These are phyloP conservation scores for Penicillium griseofulvum DNA, from an alignment of 2,329 filamentous ascomycete species.

Conservation along the genomic window DNA sequence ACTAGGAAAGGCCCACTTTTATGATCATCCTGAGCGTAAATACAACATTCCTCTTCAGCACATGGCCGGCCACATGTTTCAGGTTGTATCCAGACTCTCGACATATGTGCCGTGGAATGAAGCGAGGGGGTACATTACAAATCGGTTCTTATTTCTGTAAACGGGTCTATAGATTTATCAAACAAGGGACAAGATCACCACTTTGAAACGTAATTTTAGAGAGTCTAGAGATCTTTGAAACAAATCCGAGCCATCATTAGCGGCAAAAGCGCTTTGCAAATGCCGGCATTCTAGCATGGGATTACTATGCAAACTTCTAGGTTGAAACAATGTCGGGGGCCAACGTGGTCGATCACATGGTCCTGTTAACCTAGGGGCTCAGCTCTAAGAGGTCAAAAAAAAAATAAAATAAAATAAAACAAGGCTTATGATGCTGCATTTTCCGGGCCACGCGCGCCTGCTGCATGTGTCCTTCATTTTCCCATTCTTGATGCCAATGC, in stretches of 20 bases:
- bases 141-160: constrained; percentile 7
- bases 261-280: constrained; percentile 17
- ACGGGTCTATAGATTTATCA: constrained; percentile 11
- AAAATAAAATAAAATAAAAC: background rate
- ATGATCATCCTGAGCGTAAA: constrained; percentile 6
- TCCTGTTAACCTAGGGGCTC: constrained; percentile 6
- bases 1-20: background rate
- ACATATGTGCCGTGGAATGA: constrained; percentile 20
- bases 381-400: background rate
- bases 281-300: constrained; percentile 20
- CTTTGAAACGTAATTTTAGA: constrained; percentile 6
- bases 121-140: constrained; percentile 15
- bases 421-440: constrained; percentile 10
- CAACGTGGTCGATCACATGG: constrained; percentile 28
- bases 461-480: constrained; percentile 10
- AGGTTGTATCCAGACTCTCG: constrained; percentile 12
- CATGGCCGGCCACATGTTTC: constrained; percentile 27
- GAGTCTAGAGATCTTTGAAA: constrained; percentile 9
- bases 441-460: constrained; percentile 13
- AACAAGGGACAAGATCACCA: constrained; percentile 16
- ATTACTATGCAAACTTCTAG: background rate
- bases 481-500: background rate
- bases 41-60: constrained; percentile 12
- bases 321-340: constrained; percentile 22
- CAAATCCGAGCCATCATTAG: background rate